Conservation (phyloP, 2,329 filamentous ascomycete genomes). For the Pseudogymnoascus sp. region DNA sequence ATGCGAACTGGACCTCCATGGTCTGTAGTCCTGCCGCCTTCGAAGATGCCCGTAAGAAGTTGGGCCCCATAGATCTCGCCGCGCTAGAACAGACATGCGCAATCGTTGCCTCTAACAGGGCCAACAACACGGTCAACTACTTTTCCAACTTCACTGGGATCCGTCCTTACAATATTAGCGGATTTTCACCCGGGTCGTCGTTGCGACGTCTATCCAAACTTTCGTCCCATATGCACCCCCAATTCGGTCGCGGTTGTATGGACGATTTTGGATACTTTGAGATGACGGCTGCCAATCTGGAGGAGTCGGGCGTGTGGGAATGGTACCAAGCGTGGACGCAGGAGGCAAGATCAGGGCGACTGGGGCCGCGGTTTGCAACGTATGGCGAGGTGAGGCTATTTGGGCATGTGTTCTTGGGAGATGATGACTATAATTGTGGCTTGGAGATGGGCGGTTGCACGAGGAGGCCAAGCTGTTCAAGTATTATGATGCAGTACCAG, state of each 20-base stretch:
- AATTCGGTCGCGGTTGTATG: not conserved
- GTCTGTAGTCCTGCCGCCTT: not conserved
- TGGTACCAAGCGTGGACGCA: not conserved
- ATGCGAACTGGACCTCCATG: not conserved
- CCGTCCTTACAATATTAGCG: not conserved
- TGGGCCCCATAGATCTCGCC: not conserved
- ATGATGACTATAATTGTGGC: not conserved
- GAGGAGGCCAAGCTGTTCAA: not conserved
- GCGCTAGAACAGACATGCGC: not conserved
- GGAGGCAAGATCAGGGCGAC: not conserved
- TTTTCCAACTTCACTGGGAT: not conserved
- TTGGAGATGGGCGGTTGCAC: not conserved
- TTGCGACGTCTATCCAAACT: not conserved
- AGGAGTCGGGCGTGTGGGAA: not conserved
- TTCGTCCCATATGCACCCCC: not conserved
- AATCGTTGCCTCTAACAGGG: not conserved
- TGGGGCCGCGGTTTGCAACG: not conserved
- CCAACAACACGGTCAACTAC: not conserved
- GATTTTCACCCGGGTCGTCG: not conserved
- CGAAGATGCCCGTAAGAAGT: not conserved
- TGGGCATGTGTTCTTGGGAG: not conserved
- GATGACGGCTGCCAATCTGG: not conserved
- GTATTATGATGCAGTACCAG: not conserved
- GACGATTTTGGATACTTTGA: slow-evolving; percentile 1
- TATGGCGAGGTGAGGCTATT: not conserved